Percentiles rank a stretch among this genome's conserved stretches.
phyloP scores from a whole-genome alignment of 306 rosid species.

The Pterocarpus macrocarpus region DNA sequence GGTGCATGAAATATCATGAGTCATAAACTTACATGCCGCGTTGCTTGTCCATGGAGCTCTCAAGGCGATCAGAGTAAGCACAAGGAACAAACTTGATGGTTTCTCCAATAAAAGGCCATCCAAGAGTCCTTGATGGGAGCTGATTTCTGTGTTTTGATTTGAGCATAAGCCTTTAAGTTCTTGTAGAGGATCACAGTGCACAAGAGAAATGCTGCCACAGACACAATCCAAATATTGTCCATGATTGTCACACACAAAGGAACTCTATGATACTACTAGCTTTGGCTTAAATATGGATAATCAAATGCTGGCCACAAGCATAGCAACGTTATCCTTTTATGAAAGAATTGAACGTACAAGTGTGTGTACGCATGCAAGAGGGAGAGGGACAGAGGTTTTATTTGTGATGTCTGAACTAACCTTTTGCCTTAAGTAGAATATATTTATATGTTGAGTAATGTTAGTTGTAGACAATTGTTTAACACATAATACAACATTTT shows the following conservation, averaged over 20 bases:
- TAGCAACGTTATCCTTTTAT: conserved; percentile 50
- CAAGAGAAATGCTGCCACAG: conserved; percentile 52
- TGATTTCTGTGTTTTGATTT: conserved; percentile 57
- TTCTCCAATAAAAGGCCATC: conserved; percentile 92
- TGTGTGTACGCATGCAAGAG: conserved; percentile 59
- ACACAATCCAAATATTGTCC: conserved; percentile 76
- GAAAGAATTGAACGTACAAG: conserved; percentile 65
- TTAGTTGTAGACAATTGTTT: too few species aligned
- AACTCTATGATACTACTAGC: conserved; percentile 45
- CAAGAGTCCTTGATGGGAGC: conserved; percentile 89
- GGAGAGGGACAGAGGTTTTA: conserved; percentile 37
- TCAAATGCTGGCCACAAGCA: conserved; percentile 60
- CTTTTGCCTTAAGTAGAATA: conserved; percentile 25
- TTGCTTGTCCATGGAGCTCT: conserved; percentile 84
- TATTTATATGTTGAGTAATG: too few species aligned
- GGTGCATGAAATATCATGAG: conserved; percentile 25
- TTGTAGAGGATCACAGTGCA: conserved; percentile 60
- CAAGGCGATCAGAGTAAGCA: conserved; percentile 95
- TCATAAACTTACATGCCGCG: conserved; percentile 65
- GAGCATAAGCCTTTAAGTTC: conserved; percentile 51
- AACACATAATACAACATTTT: too few species aligned
- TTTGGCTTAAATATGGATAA: conserved; percentile 68
- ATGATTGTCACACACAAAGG: conserved; percentile 50
- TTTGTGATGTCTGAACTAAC: conserved; percentile 28
- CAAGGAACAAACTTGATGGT: conserved; percentile 81